Evolutionary conservation across 225 moss, liverwort and hornwort species (phyloP), one percentile per base, ranked within the genome.

Genomic region (Anthoceros angustus): DNA sequence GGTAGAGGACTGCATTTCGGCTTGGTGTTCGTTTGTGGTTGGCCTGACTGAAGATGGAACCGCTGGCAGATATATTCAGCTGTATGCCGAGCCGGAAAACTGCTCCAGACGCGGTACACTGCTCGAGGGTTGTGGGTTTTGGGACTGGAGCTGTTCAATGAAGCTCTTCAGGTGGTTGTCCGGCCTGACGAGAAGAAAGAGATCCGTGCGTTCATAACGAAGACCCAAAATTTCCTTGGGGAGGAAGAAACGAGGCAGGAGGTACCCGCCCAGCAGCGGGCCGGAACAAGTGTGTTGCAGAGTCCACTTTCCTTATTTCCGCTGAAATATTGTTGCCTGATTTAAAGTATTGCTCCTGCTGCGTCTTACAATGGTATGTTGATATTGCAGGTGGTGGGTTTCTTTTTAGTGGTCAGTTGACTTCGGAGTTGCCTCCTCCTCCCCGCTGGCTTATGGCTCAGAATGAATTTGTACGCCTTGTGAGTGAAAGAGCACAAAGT

Each of bases 401-500:
- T 74, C 80, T 92, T 42, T 98, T 81, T 63, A 91, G 89, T 75
- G 95, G 95, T 41, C 95, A 98, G 72, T 86, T 88, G 50, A 81
- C 95, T 26, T 73, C 89, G 62, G 85, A 82, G 40, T 26, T 74
- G 69, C 88, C 95, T 40, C 76, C 85, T 7, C 79, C 71, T 65
- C 85, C 87, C n/a, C 83, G 80, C 46, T 91, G 95, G 92, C 69
- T 91, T 43, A 86, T 87, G 48, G 72, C 83, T 40, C 88, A 95
- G 72, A 82, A 76, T 76, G 68, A 82, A 41, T 76, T 87, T 6
- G 72, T 63, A 12, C 73, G 80, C 43, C 63, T 79, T 23, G 24
- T 88, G 23, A 55, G 0, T 55, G 55, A 0, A 7, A 23, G 55
- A 23, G 55, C 55, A 23, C 10, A 55, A 55, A 4, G n/a, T 6